phyloP scores from a whole-genome alignment of 495 filamentous ascomycete genomes.

The Lophiostoma macrostomum region DNA sequence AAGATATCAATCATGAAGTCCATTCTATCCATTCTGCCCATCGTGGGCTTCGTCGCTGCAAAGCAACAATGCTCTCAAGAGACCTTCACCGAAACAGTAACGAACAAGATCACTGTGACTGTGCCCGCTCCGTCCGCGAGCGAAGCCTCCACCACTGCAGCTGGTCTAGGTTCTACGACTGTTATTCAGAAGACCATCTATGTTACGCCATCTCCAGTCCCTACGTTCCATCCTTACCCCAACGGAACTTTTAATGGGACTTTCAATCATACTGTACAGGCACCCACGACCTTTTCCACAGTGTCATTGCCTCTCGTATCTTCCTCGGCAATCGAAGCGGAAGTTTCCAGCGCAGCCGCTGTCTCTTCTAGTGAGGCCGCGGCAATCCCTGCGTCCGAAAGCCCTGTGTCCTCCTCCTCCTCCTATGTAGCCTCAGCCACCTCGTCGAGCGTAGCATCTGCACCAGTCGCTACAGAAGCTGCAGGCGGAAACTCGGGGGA shows the following conservation, averaged over 20 bases:
- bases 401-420: not conserved
- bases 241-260: constrained; percentile 10
- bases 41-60: constrained; percentile 18
- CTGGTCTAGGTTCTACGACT: not conserved
- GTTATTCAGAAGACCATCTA: constrained; percentile 10
- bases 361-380: not conserved
- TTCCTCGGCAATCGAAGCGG: constrained; percentile 2
- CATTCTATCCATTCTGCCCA: constrained; percentile 7
- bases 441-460: not conserved
- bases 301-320: constrained; percentile 3
- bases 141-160: not conserved
- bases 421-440: not conserved
- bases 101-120: constrained; percentile 12
- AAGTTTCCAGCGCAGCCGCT: not conserved
- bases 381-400: not conserved
- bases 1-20: constrained; percentile 34
- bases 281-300: not conserved
- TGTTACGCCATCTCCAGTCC: constrained; percentile 2
- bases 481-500: constrained; percentile 11
- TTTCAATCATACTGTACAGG: not conserved
- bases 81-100: not conserved
- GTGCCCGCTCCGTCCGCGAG: constrained; percentile 20
- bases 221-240: constrained; percentile 5
- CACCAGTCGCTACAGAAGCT: not conserved
- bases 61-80: not conserved